Conservation (phyloP, 2,329 filamentous ascomycete species). For the Myriosclerotinia duriaeana region DNA sequence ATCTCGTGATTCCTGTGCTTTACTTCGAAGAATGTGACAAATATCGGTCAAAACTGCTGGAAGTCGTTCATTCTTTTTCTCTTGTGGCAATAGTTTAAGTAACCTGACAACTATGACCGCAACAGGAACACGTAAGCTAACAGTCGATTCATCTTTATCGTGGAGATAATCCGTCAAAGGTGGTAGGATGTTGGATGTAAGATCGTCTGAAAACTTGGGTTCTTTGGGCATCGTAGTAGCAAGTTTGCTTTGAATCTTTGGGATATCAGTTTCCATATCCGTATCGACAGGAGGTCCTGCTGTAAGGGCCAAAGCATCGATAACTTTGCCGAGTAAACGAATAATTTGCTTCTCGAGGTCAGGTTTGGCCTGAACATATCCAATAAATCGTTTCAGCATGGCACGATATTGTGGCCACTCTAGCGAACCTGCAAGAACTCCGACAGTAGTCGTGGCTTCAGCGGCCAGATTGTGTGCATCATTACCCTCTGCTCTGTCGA, state of each 20-base stretch:
- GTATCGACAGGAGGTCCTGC: slow-evolving; percentile 41
- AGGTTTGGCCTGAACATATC: slow-evolving; percentile 76
- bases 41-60: slow-evolving; percentile 87
- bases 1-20: slow-evolving; percentile 83
- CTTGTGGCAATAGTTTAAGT: slow-evolving; percentile 72
- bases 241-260: slow-evolving; percentile 48
- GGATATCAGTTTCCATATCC: slow-evolving; percentile 41
- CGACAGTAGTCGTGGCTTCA: slow-evolving; percentile 80
- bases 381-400: slow-evolving; percentile 78
- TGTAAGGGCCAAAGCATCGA: slow-evolving; percentile 69
- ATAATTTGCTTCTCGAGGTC: slow-evolving; percentile 85
- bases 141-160: slow-evolving; percentile 90
- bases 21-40: slow-evolving; percentile 87
- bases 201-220: slow-evolving; percentile 67
- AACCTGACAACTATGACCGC: slow-evolving; percentile 88
- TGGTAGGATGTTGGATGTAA: slow-evolving; percentile 74
- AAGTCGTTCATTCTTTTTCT: slow-evolving; percentile 71
- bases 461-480: slow-evolving; percentile 86
- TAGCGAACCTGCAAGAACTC: slow-evolving; percentile 69
- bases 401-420: slow-evolving; percentile 91
- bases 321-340: slow-evolving; percentile 74
- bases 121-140: slow-evolving; percentile 88
- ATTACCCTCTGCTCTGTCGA: slow-evolving; percentile 68
- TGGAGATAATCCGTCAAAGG: slow-evolving; percentile 82
- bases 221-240: slow-evolving; percentile 64